phyloP scores from a whole-genome alignment of 305 asterid genomes.

The Fraxinus paxiana region DNA sequence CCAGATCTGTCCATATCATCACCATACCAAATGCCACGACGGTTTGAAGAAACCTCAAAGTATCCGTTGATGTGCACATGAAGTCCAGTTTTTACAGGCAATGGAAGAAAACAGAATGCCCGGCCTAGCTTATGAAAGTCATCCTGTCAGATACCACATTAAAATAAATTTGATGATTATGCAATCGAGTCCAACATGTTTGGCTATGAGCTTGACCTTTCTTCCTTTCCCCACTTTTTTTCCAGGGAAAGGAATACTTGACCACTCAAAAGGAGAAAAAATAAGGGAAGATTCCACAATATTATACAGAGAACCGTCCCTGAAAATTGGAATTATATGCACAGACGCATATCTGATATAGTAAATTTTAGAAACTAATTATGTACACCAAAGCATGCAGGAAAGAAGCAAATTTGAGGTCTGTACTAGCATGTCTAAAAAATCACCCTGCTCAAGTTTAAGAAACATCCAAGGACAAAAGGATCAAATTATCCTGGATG shows the following conservation, averaged over 20 bases:
- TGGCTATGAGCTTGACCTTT: not conserved
- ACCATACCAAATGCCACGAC: conserved; percentile 99
- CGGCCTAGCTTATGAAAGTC: conserved; percentile 61
- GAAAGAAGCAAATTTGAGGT: conserved; percentile 8
- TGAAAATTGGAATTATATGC: conserved; percentile 17
- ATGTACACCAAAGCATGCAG: conserved; percentile 20
- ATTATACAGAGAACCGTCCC: conserved; percentile 12
- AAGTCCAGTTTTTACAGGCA: conserved; percentile 93
- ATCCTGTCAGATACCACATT: conserved; percentile 46
- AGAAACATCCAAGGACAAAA: not conserved
- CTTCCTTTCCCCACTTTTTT: conserved; percentile 4
- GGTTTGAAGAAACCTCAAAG: conserved; percentile 94
- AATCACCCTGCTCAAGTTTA: not conserved
- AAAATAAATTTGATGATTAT: conserved; percentile 27
- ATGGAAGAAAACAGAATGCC: conserved; percentile 95
- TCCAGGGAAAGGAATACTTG: conserved; percentile 9
- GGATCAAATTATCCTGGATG: not conserved
- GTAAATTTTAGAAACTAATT: conserved; percentile 10
- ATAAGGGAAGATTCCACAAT: conserved; percentile 13
- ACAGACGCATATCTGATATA: conserved; percentile 1
- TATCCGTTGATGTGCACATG: conserved; percentile 79
- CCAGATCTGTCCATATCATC: conserved; percentile 99
- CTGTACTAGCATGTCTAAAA: not conserved
- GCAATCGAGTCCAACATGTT: conserved; percentile 15
- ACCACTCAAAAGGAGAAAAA: conserved; percentile 12